Base-by-base conservation (phyloP, 2,329 filamentous ascomycete genomes). In the Arthrobotrys entomopaga region DNA sequence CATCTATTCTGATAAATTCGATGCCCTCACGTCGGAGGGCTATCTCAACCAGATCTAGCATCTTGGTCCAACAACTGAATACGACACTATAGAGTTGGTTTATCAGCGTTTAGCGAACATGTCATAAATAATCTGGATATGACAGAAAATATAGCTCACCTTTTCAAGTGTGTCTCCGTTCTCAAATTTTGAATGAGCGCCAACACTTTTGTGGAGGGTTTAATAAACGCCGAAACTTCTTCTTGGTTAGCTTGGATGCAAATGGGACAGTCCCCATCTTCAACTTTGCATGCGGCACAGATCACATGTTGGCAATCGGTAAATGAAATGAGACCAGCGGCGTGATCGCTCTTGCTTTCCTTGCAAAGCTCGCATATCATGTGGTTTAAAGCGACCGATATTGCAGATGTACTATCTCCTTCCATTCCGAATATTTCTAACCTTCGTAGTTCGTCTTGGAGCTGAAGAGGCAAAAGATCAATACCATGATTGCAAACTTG, bases 1-100 rank as follows among this genome's bases (percentile, higher is more conserved):
- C 80, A 63, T 81, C 78, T 10, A 81, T 67, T 5, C 78, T 78
- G 11, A 64, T 22, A 52, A 77, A 79, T 15, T 10, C 65, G 20
- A 81, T 77, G 20, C 52, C 43, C 15, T 77, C 34, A 1, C 63
- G 53, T 2, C 13, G 29, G 13, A 82, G 60, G 6, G 80, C 75
- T 15, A 71, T 48, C 15, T 76, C 78, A 1, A 80, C 76, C 20
- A 81, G 53, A 57, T 80, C 78, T 1, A 82, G 75, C 49, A 79
- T 81, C 22, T 79, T 80, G 10, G 78, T 81, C 81, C 81, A 82
- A 22, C 71, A 80, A 15, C 79, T 80, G 60, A 81, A 81, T 2
- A 81, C 76, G 48, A 82, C 77, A 50, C 80, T 81, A 71, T 6
- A 48, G 16, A 40, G 20, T 8, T 40, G 16, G 26, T 7, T 13